These are phyloP conservation scores for Lipomyces orientalis DNA, from an alignment of 805 yeast genomes.

Conservation along the genomic window DNA sequence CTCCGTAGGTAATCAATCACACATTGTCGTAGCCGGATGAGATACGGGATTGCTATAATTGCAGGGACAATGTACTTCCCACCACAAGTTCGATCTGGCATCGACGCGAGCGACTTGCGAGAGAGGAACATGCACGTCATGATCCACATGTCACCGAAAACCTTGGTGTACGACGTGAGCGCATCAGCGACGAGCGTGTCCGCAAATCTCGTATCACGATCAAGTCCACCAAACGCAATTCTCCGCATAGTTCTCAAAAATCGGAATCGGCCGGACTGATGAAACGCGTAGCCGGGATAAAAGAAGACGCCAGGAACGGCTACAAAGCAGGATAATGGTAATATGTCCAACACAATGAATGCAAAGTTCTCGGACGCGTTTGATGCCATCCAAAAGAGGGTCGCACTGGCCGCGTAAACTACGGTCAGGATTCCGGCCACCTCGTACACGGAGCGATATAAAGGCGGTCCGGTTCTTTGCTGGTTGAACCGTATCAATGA, in stretches of 20 bases:
- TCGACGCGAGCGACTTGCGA: constrained; percentile 45
- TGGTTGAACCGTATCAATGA: constrained; percentile 36
- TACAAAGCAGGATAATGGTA: constrained; percentile 51
- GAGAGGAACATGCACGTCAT: constrained; percentile 56
- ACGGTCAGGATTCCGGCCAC: constrained; percentile 46
- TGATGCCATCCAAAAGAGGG: constrained; percentile 43
- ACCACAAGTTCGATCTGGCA: constrained; percentile 48
- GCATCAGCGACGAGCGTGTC: constrained; percentile 87
- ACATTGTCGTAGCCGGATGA: constrained; percentile 85
- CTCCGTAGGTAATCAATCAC: constrained; percentile 65
- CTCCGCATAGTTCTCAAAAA: constrained; percentile 54
- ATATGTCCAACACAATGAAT: constrained; percentile 44
- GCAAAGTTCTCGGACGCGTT: constrained; percentile 40
- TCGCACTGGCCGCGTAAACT: constrained; percentile 40
- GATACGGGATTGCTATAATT: constrained; percentile 60
- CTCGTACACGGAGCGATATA: constrained; percentile 48
- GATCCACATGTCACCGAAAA: constrained; percentile 71
- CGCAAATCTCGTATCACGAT: constrained; percentile 62
- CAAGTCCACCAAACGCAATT: constrained; percentile 63
- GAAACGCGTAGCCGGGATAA: constrained; percentile 50
- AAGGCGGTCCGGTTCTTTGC: constrained; percentile 32
- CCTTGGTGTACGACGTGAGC: constrained; percentile 78
- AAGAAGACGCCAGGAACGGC: constrained; percentile 48
- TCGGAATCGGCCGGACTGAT: constrained; percentile 48
- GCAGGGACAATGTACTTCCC: constrained; percentile 48